Evolutionary conservation across 2,329 filamentous ascomycete species (phyloP), one percentile per base, ranked within the genome.

Genomic region (Sclerotinia minor): DNA sequence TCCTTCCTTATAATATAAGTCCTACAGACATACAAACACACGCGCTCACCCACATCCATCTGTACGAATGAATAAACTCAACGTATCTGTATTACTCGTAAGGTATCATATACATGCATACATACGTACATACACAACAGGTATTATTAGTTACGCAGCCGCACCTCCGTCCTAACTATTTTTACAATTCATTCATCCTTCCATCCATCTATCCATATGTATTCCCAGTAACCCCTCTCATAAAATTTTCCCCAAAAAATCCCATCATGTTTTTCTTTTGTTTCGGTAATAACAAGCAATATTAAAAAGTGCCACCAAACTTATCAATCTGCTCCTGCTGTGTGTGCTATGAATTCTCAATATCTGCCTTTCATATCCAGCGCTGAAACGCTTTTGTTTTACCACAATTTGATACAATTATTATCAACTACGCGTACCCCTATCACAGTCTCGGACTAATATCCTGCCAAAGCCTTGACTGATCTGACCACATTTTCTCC

Each of bases 381-480:
- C 53, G 64, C 64, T 59, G 8, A 49, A 59, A 65, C 64, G 44
- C 64, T 41, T 35, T 35, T 29, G n/a, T 29, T 17, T 47, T 41
- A 19, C 47, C 49, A 64, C 15, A 21, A 29, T 44, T 32, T 29
- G 35, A 44, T 29, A 41, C n/a, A n/a, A n/a, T n/a, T 11, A 64
- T n/a, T 19, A 26, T 35, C 29, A 41, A 32, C 32, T 47, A 44
- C 45, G 26, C 49, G n/a, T 19, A 45, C 24, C 24, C 11, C 26
- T n/a, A n/a, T 53, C 57, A n/a, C n/a, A 38, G 26, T 19, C 2
- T 38, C 15, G 19, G 32, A 41, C 59, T 44, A 68, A 58, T 70
- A 65, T 57, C 69, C 67, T 24, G 50, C 60, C 54, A 69, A 58
- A 29, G 41, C 29, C 49, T 52, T 68, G 6, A 68, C 44, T 11